Percentiles rank a stretch among this genome's conserved stretches.
phyloP scores from a whole-genome alignment of 345 rosid species.

The Leavenworthia alabamica region DNA sequence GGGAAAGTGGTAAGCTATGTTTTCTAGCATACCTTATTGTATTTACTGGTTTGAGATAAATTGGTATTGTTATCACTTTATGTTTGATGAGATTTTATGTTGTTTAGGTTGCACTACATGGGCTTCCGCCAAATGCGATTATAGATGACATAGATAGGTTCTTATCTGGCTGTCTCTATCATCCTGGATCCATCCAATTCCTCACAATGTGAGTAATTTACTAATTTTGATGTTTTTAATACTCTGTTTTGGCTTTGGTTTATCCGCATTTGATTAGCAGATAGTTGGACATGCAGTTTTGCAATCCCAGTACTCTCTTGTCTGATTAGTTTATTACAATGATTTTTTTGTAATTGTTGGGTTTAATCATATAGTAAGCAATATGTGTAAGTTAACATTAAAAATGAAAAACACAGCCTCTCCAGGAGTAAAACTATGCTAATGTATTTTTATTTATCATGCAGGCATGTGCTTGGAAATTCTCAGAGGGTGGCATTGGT shows the following conservation, averaged over 20 bases:
- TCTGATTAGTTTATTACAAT: not conserved
- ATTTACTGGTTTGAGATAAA: not conserved
- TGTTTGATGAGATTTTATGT: not conserved
- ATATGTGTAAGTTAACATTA: not conserved
- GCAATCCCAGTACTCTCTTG: not conserved
- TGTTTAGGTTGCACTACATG: slow-evolving; percentile 55
- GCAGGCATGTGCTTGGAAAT: slow-evolving; percentile 37
- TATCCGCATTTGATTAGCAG: not conserved
- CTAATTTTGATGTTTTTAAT: not conserved
- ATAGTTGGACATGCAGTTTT: not conserved
- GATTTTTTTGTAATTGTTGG: not conserved
- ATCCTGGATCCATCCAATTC: slow-evolving; percentile 41
- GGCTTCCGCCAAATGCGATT: slow-evolving; percentile 43
- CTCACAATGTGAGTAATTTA: slow-evolving; percentile 35
- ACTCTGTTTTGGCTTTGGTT: not conserved
- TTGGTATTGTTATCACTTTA: not conserved
- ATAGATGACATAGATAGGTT: slow-evolving; percentile 66
- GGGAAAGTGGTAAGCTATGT: slow-evolving; percentile 60
- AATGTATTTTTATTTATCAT: slow-evolving; percentile 3
- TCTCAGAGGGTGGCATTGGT: slow-evolving; percentile 39
- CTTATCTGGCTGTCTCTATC: slow-evolving; percentile 57
- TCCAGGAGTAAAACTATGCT: not conserved
- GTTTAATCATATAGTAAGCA: slow-evolving; percentile 1
- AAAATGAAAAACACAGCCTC: not conserved
- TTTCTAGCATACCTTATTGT: not conserved